A percentile compares a stretch with the other conserved stretches of the same genome.
phyloP scores from a whole-genome alignment of 192 early-diverging fungal species.

The Umbelopsis sp. region DNA sequence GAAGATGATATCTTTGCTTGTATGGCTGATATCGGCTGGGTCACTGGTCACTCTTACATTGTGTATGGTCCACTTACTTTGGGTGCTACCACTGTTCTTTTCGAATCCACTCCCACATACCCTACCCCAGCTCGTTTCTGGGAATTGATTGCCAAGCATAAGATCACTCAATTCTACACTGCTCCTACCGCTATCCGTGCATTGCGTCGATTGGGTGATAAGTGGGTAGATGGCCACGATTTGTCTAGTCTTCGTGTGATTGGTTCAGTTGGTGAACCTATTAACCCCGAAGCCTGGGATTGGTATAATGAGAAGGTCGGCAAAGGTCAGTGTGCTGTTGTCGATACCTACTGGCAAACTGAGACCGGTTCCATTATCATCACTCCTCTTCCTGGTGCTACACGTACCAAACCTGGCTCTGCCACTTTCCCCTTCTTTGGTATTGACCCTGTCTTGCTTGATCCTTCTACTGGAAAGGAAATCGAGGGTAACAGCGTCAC shows the following conservation, averaged over 20 bases:
- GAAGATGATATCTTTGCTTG: constrained; percentile 87
- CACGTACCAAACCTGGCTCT: constrained; percentile 89
- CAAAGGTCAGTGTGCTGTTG: constrained; percentile 83
- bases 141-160: constrained; percentile 85
- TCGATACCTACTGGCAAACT: constrained; percentile 96
- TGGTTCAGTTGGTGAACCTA: constrained; percentile 96
- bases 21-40: constrained; percentile 95
- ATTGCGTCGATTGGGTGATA: constrained; percentile 84
- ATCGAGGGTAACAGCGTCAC: constrained; percentile 84
- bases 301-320: constrained; percentile 97
- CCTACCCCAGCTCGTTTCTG: constrained; percentile 81
- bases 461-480: constrained; percentile 83
- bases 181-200: constrained; percentile 97
- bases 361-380: constrained; percentile 95
- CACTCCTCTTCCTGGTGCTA: constrained; percentile 88
- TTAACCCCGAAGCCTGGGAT: constrained; percentile 96
- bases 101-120: constrained; percentile 94
- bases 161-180: constrained; percentile 97
- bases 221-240: constrained; percentile 75
- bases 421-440: constrained; percentile 98
- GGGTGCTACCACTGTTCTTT: constrained; percentile 90
- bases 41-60: constrained; percentile 88
- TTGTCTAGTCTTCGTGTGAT: constrained; percentile 86
- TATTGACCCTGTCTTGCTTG: constrained; percentile 83
- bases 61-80: constrained; percentile 89